Conservation (phyloP, 2,329 filamentous ascomycete species). For the Apiospora pterosperma region DNA sequence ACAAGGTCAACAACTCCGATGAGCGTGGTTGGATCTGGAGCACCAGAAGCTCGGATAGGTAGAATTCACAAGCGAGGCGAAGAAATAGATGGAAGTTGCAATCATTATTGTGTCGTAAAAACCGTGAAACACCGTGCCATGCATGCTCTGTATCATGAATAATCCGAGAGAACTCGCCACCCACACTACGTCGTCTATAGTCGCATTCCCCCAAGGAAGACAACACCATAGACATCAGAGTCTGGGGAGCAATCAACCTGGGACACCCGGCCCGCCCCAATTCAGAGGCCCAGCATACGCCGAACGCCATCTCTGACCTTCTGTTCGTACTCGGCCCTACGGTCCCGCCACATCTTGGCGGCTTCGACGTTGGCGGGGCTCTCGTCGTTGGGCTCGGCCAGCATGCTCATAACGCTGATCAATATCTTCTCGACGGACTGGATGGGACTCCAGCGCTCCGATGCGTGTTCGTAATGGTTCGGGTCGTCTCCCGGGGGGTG, state of each 20-base stretch:
- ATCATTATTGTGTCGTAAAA: background rate
- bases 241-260: no score
- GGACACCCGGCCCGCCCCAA: no score
- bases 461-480: conserved; percentile 96
- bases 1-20: no score
- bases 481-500: conserved; percentile 95
- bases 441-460: conserved; percentile 93
- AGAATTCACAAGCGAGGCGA: background rate
- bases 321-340: conserved; percentile 77
- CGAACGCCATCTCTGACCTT: conserved; percentile 81
- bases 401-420: conserved; percentile 96
- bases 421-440: conserved; percentile 98
- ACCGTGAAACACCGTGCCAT: background rate
- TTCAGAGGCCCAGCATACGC: conserved; percentile 70
- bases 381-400: conserved; percentile 95
- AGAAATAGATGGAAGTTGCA: background rate
- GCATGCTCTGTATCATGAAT: background rate
- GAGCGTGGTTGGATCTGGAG: no score
- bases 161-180: background rate
- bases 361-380: conserved; percentile 95
- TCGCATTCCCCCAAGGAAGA: background rate
- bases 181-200: background rate
- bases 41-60: background rate
- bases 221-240: no score
- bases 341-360: conserved; percentile 92